A percentile compares a stretch with the other conserved stretches of the same genome.
These are phyloP conservation scores for Coelastrella sp. DNA, from an alignment of 139 green algal species.

Conservation along the genomic window DNA sequence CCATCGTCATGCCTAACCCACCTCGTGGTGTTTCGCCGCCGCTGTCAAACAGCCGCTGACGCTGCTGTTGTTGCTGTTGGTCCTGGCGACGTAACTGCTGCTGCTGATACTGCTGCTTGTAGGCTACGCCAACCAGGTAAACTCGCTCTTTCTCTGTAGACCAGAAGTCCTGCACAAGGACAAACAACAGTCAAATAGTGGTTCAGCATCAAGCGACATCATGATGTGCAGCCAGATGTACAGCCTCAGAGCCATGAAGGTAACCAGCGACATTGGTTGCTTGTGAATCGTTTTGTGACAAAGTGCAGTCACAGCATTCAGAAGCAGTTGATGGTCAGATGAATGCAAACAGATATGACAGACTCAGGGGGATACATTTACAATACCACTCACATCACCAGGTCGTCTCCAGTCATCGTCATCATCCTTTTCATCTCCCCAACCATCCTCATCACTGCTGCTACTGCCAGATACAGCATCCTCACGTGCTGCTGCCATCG, in stretches of 20 bases:
- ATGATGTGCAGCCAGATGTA: too few species aligned
- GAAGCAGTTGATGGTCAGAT: too few species aligned
- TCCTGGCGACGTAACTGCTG: conserved; percentile 21
- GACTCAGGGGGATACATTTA: too few species aligned
- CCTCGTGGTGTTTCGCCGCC: not conserved
- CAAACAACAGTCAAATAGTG: not conserved
- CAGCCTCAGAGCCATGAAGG: too few species aligned
- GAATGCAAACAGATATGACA: too few species aligned
- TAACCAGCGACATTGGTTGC: too few species aligned
- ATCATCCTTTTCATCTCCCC: not conserved
- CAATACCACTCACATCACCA: not conserved
- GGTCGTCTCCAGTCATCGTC: not conserved
- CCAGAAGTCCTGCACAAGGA: conserved; percentile 36
- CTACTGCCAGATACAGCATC: not conserved
- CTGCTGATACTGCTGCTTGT: conserved; percentile 59
- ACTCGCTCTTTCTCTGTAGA: conserved; percentile 63
- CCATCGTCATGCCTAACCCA: not conserved
- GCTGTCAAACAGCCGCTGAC: not conserved
- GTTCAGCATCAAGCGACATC: too few species aligned
- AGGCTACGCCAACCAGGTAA: conserved; percentile 71
- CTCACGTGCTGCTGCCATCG: conserved; percentile 30
- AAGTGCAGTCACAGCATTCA: too few species aligned
- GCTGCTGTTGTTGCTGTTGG: not conserved
- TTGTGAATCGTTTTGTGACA: too few species aligned
- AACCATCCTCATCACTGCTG: conserved; percentile 2